Evolutionary conservation across 2,329 filamentous ascomycete species (phyloP).

Genomic region (Aspergillus latus): DNA sequence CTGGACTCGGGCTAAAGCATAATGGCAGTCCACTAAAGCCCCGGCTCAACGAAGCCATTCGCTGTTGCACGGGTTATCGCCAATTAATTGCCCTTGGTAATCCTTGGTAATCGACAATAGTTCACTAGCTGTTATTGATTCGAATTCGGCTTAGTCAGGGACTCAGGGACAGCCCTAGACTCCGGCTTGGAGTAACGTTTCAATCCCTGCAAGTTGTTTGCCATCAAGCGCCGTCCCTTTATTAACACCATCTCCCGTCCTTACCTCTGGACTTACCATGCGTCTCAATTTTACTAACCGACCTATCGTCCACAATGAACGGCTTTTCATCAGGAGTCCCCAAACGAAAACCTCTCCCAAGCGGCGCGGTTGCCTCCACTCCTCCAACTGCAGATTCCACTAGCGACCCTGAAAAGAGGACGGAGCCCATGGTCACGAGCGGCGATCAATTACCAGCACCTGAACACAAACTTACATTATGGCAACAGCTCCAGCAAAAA

Average conservation of each 20-base stretch:
- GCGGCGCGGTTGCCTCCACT: not conserved
- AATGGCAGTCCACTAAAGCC: not conserved
- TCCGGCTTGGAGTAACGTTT: not conserved
- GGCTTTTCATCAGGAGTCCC: conserved; percentile 1
- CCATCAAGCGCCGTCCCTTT: not conserved
- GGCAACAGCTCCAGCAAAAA: conserved; percentile 6
- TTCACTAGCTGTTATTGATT: not conserved
- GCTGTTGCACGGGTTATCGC: not conserved
- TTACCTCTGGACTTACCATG: not conserved
- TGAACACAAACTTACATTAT: not conserved
- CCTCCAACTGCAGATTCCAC: not conserved
- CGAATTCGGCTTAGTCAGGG: not conserved
- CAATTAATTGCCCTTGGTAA: not conserved
- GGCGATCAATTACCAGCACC: not conserved
- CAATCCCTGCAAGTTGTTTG: conserved; percentile 3
- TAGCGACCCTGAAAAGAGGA: conserved; percentile 17
- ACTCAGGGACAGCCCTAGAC: not conserved
- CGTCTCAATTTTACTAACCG: not conserved
- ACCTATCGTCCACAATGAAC: not conserved
- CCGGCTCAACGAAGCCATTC: not conserved
- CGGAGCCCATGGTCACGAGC: conserved; percentile 1
- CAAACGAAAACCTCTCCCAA: conserved; percentile 13
- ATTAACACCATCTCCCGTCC: not conserved
- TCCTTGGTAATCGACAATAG: not conserved
- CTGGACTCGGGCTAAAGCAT: not conserved